Percentiles rank a stretch among this genome's conserved stretches.
Conservation (phyloP, 768 basidiomycete genomes). For the Russula griseocarnosa region DNA sequence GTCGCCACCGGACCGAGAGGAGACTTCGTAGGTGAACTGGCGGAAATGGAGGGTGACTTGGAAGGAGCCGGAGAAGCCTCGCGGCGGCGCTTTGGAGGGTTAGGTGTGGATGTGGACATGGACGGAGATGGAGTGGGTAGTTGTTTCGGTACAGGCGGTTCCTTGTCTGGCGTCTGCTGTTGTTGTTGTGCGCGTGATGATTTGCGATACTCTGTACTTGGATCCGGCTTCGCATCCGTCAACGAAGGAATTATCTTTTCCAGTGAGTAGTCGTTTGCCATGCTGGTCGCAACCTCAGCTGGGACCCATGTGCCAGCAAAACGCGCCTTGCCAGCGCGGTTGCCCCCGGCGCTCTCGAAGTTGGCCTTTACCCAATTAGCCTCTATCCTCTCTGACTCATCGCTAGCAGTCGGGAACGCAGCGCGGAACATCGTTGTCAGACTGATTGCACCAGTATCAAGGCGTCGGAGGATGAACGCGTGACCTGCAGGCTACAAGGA, state of each 20-base stretch:
- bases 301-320: conserved; percentile 89
- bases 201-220: conserved; percentile 71
- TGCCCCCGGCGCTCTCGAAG: conserved; percentile 74
- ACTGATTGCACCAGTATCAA: conserved; percentile 88
- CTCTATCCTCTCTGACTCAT: conserved; percentile 74
- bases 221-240: conserved; percentile 71
- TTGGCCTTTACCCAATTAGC: conserved; percentile 77
- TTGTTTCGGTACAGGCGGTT: conserved; percentile 28
- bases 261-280: conserved; percentile 68
- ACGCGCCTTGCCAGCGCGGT: conserved; percentile 55
- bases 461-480: conserved; percentile 91
- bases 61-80: conserved; percentile 65
- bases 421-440: conserved; percentile 97
- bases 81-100: conserved; percentile 39
- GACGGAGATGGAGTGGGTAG: conserved; percentile 38
- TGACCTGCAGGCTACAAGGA: conserved; percentile 61
- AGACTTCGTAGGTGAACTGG: conserved; percentile 26
- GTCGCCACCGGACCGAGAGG: conserved; percentile 31
- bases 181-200: conserved; percentile 45
- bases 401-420: conserved; percentile 78
- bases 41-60: conserved; percentile 38
- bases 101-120: conserved; percentile 36
- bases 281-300: conserved; percentile 55
- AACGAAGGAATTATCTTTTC: conserved; percentile 58
- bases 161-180: conserved; percentile 32